These are phyloP conservation scores for Collybia nuda DNA, from an alignment of 768 basidiomycete species.

Conservation along the genomic window DNA sequence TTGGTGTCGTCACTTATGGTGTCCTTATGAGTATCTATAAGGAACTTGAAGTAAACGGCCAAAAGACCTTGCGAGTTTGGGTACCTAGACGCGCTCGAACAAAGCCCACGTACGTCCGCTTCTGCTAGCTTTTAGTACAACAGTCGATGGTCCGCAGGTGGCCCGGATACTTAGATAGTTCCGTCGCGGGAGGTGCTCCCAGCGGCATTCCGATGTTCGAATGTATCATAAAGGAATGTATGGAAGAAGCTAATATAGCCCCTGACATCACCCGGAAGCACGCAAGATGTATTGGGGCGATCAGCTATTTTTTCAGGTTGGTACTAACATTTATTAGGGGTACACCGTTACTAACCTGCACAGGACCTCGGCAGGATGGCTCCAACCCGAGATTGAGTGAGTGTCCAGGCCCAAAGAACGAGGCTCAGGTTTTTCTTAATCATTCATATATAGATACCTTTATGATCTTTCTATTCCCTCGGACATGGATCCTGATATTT, in stretches of 20 bases:
- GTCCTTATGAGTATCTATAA: slow-evolving; percentile 86
- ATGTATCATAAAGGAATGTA: slow-evolving; percentile 84
- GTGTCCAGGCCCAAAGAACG: slow-evolving; percentile 20
- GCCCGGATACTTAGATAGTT: slow-evolving; percentile 88
- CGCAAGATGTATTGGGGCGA: slow-evolving; percentile 60
- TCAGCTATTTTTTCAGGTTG: slow-evolving; percentile 83
- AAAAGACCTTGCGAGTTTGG: slow-evolving; percentile 66
- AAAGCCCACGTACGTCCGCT: slow-evolving; percentile 77
- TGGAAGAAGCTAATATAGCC: slow-evolving; percentile 87
- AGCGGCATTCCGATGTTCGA: slow-evolving; percentile 73
- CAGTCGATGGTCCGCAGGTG: slow-evolving; percentile 43
- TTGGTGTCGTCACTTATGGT: slow-evolving; percentile 89
- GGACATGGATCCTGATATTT: slow-evolving; percentile 41
- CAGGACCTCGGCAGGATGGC: slow-evolving; percentile 68
- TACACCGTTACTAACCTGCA: background rate
- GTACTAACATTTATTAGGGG: background rate
- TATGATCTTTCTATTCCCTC: slow-evolving; percentile 80
- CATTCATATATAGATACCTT: slow-evolving; percentile 54
- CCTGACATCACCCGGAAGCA: slow-evolving; percentile 61
- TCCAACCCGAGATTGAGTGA: slow-evolving; percentile 87
- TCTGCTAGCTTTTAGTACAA: background rate
- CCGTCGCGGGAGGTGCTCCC: slow-evolving; percentile 89
- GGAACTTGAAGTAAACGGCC: slow-evolving; percentile 31
- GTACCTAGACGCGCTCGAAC: slow-evolving; percentile 81
- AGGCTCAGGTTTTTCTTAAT: background rate